Base-by-base conservation (phyloP, 2,329 filamentous ascomycete species). In the Onygenales sp. region DNA sequence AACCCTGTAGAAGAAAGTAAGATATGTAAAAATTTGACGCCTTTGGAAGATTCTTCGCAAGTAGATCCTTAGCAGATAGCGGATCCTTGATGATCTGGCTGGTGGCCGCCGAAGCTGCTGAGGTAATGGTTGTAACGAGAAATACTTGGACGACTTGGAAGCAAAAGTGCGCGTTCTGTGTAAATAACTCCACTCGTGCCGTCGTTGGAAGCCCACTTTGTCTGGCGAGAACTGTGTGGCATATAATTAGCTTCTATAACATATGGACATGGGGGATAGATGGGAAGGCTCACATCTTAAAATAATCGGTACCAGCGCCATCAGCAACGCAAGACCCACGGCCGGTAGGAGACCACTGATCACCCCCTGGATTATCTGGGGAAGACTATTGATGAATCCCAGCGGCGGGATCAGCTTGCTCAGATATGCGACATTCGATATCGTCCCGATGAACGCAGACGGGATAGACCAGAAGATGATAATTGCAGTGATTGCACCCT, bases 11-110 rank as follows among this genome's bases (percentile, higher is more conserved):
- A 27, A 97, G 81, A 62, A 97, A 95, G 73, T 96, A 98, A 0
- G 86, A 90, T 11, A 97, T 86, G 69, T 96, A 98, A 65, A 96
- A 94, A 69, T 95, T 97, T 55, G 89, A 92, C 0, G 90, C 85
- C 59, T 85, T 87, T 14, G 93, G 93, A 2, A 98, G 74, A 58
- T 89, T 86, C 42, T 78, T 66, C 0, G 90, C 85, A 8, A 95
- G 76, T 5, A 93, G 73, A 9, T 73, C 73, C 1, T 89, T 84
- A 5, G 81, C 79, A 0, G 76, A 75, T 7, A 77, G 69, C 0
- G 90, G 89, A 43, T 89, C 67, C 1, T 84, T 59, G 27, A 83
- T 73, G 49, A 94, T 85, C 43, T 85, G 69, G 21, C 80, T 72
- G 1, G 83, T 78, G 0, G 89, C 82, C 1, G 86, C 80, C 0